Conservation (phyloP, 2,329 filamentous ascomycete genomes). For the Cordyceps farinosa region DNA sequence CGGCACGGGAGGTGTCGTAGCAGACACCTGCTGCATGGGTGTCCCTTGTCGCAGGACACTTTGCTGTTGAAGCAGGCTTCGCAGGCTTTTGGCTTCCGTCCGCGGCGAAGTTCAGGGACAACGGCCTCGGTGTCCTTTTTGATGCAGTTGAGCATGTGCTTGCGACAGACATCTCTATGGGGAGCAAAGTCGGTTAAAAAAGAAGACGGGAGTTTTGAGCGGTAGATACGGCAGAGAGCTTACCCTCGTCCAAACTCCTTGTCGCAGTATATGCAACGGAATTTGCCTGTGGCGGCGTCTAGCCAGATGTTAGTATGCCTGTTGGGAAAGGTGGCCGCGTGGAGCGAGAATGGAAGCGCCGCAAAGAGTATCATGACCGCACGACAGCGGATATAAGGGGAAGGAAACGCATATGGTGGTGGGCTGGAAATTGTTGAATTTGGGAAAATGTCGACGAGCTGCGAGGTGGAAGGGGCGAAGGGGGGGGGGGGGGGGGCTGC, state of each 20-base stretch:
- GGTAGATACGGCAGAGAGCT: background rate
- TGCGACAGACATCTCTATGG: conserved; percentile 26
- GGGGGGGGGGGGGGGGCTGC: background rate
- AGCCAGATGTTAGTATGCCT: background rate
- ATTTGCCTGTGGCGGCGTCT: conserved; percentile 20
- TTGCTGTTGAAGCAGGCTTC: conserved; percentile 30
- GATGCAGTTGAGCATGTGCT: conserved; percentile 25
- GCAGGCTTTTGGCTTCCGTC: conserved; percentile 28
- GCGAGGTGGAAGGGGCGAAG: background rate
- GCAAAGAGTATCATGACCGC: background rate
- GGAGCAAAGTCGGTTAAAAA: background rate
- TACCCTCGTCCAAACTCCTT: conserved; percentile 24
- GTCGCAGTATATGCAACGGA: conserved; percentile 22
- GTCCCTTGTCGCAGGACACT: conserved; percentile 26
- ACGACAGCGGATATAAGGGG: background rate
- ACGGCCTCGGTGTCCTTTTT: conserved; percentile 19
- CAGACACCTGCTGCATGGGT: conserved; percentile 26
- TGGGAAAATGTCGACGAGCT: background rate
- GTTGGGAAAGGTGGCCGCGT: background rate
- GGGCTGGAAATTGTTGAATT: background rate
- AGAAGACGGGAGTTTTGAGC: background rate
- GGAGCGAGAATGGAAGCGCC: background rate
- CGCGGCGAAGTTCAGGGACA: conserved; percentile 25
- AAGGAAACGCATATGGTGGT: too few species aligned
- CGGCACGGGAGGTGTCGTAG: conserved; percentile 21